phyloP scores from a whole-genome alignment of 208 protist species.

The Trypanosoma grayi region DNA sequence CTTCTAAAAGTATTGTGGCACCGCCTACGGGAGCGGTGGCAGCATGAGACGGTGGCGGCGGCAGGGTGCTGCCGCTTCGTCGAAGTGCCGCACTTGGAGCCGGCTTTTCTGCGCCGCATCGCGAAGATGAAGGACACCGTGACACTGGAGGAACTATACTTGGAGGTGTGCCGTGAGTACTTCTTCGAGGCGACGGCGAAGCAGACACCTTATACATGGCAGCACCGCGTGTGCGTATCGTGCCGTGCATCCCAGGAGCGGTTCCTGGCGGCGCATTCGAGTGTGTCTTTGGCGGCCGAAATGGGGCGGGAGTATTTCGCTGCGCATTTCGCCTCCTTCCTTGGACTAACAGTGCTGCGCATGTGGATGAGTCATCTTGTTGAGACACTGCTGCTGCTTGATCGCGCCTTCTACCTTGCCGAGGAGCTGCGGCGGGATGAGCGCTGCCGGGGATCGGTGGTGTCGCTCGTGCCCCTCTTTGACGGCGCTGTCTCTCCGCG shows the following conservation, averaged over 20 bases:
- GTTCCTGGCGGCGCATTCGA: constrained; percentile 20
- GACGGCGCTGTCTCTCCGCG: constrained; percentile 77
- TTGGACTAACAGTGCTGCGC: constrained; percentile 80
- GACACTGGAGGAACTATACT: constrained; percentile 48
- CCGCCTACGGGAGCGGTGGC: constrained; percentile 25
- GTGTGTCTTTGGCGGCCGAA: constrained; percentile 18
- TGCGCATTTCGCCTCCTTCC: constrained; percentile 60
- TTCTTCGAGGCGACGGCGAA: constrained; percentile 35
- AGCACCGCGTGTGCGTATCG: constrained; percentile 33
- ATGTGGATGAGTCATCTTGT: constrained; percentile 91
- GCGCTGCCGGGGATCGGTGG: constrained; percentile 32
- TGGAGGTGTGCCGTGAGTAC: constrained; percentile 55
- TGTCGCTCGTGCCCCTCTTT: constrained; percentile 87
- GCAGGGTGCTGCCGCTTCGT: constrained; percentile 29
- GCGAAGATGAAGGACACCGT: constrained; percentile 57
- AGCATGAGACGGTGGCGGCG: neutral
- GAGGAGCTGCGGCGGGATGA: constrained; percentile 30
- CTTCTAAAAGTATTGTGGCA: constrained; percentile 72
- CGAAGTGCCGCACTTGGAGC: constrained; percentile 64
- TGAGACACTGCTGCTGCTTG: constrained; percentile 73
- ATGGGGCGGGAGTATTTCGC: constrained; percentile 33
- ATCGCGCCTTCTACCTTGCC: constrained; percentile 73
- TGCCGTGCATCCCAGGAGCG: constrained; percentile 47
- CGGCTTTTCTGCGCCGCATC: constrained; percentile 67
- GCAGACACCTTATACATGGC: constrained; percentile 34